phyloP scores from a whole-genome alignment of 2,329 filamentous ascomycete species.

The Sporothrix dimorphospora region DNA sequence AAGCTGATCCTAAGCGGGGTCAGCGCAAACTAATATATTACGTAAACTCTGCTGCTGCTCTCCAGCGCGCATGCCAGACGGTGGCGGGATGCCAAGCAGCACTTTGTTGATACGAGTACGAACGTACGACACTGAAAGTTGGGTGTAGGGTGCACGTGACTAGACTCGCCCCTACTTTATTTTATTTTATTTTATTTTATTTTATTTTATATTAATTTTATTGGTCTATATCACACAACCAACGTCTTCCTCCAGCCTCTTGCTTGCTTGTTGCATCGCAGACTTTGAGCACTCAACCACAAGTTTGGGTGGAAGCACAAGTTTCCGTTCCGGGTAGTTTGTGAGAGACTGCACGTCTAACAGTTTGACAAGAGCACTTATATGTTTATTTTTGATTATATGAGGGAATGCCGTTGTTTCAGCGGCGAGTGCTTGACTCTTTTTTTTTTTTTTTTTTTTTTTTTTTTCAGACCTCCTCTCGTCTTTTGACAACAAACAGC shows the following conservation, averaged over 20 bases:
- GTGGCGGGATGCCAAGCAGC: conserved; percentile 5
- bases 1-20: conserved; percentile 7
- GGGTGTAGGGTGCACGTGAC: background rate
- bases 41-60: background rate
- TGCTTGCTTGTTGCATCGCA: background rate
- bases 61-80: background rate
- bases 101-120: conserved; percentile 16
- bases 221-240: background rate
- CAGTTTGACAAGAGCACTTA: no score
- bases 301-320: background rate
- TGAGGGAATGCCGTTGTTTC: background rate
- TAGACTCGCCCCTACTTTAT: background rate
- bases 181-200: conserved; percentile 6
- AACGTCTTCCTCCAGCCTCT: background rate
- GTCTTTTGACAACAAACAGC: background rate
- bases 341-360: background rate
- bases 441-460: background rate
- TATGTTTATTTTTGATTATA: background rate
- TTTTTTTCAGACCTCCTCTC: background rate
- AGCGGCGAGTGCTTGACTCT: background rate
- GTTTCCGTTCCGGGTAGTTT: background rate
- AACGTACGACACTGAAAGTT: background rate
- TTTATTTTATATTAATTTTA: conserved; percentile 1
- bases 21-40: conserved; percentile 17
- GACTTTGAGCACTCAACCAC: background rate